Percentiles rank a stretch among this genome's conserved stretches.
These are phyloP conservation scores for Acacia pycnantha DNA, from an alignment of 331 rosid genomes.

Conservation along the genomic window DNA sequence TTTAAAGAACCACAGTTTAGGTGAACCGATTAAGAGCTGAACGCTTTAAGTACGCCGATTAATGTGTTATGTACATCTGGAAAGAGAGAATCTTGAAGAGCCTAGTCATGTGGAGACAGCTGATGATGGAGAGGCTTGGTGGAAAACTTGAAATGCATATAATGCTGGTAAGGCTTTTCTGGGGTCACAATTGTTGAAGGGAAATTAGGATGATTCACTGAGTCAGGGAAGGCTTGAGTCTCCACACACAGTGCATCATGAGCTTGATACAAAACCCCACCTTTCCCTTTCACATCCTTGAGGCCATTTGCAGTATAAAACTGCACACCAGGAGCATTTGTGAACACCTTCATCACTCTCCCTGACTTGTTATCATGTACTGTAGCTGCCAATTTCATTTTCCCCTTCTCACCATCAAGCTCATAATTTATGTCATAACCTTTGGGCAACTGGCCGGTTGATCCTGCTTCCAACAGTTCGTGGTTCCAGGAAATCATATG, in stretches of 20 bases:
- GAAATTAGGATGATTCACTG: conserved; percentile 72
- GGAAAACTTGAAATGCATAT: conserved; percentile 55
- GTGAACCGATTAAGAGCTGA: not conserved
- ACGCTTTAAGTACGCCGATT: not conserved
- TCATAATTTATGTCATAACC: conserved; percentile 76
- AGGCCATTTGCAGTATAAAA: conserved; percentile 50
- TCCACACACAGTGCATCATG: conserved; percentile 63
- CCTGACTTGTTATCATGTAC: conserved; percentile 65
- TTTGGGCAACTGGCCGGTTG: conserved; percentile 37
- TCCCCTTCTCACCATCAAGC: conserved; percentile 36
- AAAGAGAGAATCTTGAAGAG: not conserved
- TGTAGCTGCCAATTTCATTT: conserved; percentile 40
- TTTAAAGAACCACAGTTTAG: not conserved
- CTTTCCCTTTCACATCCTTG: conserved; percentile 63
- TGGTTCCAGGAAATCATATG: conserved; percentile 74
- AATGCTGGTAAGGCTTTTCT: conserved; percentile 53
- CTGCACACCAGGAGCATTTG: conserved; percentile 72
- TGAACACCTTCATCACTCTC: conserved; percentile 52
- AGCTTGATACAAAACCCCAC: conserved; percentile 53
- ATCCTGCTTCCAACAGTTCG: conserved; percentile 48
- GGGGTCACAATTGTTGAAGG: conserved; percentile 76
- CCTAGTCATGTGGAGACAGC: not conserved
- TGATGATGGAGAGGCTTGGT: conserved; percentile 27
- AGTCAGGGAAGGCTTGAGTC: conserved; percentile 72
- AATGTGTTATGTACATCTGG: not conserved